Percentiles rank a stretch among this genome's conserved stretches.
Conservation (phyloP, 2,329 filamentous ascomycete genomes). For the Colletotrichum theobromicola region DNA sequence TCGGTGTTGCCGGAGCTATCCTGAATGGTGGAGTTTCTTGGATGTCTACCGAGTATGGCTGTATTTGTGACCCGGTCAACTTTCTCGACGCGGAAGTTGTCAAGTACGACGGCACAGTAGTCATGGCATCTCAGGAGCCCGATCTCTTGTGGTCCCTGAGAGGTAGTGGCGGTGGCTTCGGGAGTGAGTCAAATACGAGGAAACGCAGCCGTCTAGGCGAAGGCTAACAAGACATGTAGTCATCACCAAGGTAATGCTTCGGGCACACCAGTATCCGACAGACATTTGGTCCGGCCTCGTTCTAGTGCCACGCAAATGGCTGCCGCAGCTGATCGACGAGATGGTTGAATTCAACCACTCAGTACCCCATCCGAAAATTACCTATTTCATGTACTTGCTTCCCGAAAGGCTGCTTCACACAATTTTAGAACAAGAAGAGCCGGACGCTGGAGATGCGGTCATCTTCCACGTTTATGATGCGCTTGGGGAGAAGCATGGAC, state of each 20-base stretch:
- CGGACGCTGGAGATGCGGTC: background rate
- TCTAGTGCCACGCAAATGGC: background rate
- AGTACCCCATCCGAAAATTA: background rate
- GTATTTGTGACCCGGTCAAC: constrained; percentile 5
- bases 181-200: background rate
- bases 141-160: constrained; percentile 7
- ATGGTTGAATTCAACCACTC: background rate
- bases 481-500: background rate
- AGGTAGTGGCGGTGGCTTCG: constrained; percentile 6
- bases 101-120: background rate
- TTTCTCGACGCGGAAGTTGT: constrained; percentile 7
- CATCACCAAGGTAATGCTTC: constrained; percentile 2
- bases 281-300: constrained; percentile 5
- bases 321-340: background rate
- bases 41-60: constrained; percentile 4
- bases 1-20: background rate
- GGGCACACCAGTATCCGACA: constrained; percentile 5
- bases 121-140: constrained; percentile 6
- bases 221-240: background rate
- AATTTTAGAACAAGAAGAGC: background rate
- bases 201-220: background rate
- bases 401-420: background rate
- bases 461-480: constrained; percentile 8
- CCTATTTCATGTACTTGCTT: constrained; percentile 8
- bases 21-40: constrained; percentile 1